Percentiles rank a stretch among this genome's conserved stretches.
Evolutionary conservation across 805 yeast species (phyloP).

Genomic region (Starmerella powellii): DNA sequence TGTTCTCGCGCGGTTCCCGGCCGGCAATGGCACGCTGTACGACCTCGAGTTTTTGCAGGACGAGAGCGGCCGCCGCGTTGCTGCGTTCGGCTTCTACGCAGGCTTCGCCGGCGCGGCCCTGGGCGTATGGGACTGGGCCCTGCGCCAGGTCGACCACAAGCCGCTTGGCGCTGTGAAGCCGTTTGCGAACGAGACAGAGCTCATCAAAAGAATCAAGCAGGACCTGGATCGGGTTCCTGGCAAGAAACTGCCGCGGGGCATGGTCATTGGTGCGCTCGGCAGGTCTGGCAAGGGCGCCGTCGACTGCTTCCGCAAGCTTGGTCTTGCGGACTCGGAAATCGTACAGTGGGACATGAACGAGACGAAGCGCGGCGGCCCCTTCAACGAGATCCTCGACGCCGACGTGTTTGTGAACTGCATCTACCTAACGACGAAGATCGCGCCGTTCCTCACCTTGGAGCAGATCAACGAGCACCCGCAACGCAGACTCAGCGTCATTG

Average conservation of each 20-base stretch:
- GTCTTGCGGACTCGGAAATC: conserved; percentile 75
- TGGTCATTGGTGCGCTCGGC: conserved; percentile 94
- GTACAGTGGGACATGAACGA: conserved; percentile 94
- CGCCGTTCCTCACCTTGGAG: conserved; percentile 73
- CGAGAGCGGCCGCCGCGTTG: conserved; percentile 94
- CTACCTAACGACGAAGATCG: conserved; percentile 81
- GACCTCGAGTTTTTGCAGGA: conserved; percentile 92
- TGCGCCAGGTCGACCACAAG: conserved; percentile 55
- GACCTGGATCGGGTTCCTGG: conserved; percentile 41
- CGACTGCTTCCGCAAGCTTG: conserved; percentile 67
- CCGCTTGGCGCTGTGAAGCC: conserved; percentile 73
- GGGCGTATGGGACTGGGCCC: conserved; percentile 89
- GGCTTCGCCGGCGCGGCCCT: conserved; percentile 99
- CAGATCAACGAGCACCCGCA: conserved; percentile 44
- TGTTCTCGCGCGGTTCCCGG: conserved; percentile 77
- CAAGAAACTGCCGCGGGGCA: conserved; percentile 52
- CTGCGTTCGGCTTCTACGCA: conserved; percentile 98
- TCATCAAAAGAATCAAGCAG: conserved; percentile 58
- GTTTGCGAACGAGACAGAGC: conserved; percentile 63
- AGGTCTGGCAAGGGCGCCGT: conserved; percentile 98
- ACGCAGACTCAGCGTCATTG: conserved; percentile 81
- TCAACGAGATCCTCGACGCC: conserved; percentile 73
- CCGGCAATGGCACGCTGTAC: conserved; percentile 80
- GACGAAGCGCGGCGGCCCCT: conserved; percentile 95
- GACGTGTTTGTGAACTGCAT: conserved; percentile 95